Base-by-base conservation (phyloP, 2,329 filamentous ascomycete species). In the Nemania bipapillata region DNA sequence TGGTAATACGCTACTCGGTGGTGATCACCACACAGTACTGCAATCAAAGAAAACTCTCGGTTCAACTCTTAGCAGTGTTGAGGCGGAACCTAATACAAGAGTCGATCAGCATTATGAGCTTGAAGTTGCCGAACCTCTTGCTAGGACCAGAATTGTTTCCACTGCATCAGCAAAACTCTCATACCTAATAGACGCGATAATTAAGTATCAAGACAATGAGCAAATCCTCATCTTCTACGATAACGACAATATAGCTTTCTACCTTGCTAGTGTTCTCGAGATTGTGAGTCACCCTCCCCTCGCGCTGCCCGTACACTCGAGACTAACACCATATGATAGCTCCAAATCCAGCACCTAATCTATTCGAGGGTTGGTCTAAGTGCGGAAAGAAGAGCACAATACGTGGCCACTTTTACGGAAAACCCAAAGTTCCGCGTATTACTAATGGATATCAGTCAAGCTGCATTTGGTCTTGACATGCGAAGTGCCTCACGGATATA, bases 221-320 rank as follows among this genome's bases (percentile, higher is more conserved):
- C 97, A 97, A 79, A 96, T 96, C 3, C 88, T 97, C 60, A 87
- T 97, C 9, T 98, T 98, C 79, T 97, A 97, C 78, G 93, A 97
- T 69, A 91, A 92, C 35, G 91, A 96, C 68, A 95, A 97, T 73
- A 86, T 92, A 1, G 94, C 93, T 0, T 97, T 88, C 79, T 97
- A 96, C 80, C 87, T 97, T 45, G 92, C 93, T 0, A 90, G 94
- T 76, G 89, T 91, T 32, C 85, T 98, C 0, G 94, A 97, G 72
- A 85, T 95, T 35, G 84, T 86, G 73, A 75, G 84, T 80, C 4
- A 37, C 35, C 6, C 22, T 6, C 26, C n/a, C 20, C n/a, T 11
- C 20, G 55, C 55, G 3, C 22, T 59, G 8, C 35, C 60, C 35
- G 22, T 60, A 26, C 42, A 17, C n/a, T 45, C 12, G 40, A 35